Conservation (phyloP, 495 filamentous ascomycete species). For the Tuber aestivum region DNA sequence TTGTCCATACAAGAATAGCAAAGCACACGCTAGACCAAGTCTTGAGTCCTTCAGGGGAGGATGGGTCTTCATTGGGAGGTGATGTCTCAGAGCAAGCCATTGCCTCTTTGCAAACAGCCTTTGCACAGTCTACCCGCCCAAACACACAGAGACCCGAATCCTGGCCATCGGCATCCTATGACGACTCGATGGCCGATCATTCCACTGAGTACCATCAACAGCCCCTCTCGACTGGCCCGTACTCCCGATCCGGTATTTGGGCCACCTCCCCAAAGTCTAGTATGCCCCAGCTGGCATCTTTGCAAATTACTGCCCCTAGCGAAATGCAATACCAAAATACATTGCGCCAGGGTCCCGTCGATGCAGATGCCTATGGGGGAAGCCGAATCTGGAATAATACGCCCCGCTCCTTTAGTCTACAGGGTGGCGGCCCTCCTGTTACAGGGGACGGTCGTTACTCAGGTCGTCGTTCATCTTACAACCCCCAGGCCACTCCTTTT, state of each 20-base stretch:
- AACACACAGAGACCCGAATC: conserved; percentile 53
- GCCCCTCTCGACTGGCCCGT: conserved; percentile 45
- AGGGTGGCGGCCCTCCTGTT: conserved; percentile 38
- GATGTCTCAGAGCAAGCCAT: conserved; percentile 55
- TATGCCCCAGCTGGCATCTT: conserved; percentile 22
- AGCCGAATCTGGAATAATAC: conserved; percentile 37
- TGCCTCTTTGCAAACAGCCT: conserved; percentile 50
- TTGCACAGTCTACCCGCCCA: conserved; percentile 52
- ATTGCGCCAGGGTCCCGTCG: conserved; percentile 30
- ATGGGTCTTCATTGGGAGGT: conserved; percentile 51
- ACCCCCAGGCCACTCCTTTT: conserved; percentile 40
- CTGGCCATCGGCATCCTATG: conserved; percentile 60
- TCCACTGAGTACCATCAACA: conserved; percentile 58
- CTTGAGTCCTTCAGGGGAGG: conserved; percentile 49
- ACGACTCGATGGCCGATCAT: conserved; percentile 59
- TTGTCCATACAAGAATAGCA: conserved; percentile 68
- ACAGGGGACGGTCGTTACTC: conserved; percentile 41
- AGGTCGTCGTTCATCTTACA: conserved; percentile 42
- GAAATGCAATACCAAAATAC: conserved; percentile 34
- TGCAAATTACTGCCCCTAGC: conserved; percentile 24
- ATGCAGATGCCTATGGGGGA: conserved; percentile 32
- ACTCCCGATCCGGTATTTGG: conserved; percentile 43
- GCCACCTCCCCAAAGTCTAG: conserved; percentile 31
- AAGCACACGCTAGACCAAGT: conserved; percentile 71
- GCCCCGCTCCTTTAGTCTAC: conserved; percentile 38